Conservation (phyloP, 768 basidiomycete genomes). For the Russula vinacea region DNA sequence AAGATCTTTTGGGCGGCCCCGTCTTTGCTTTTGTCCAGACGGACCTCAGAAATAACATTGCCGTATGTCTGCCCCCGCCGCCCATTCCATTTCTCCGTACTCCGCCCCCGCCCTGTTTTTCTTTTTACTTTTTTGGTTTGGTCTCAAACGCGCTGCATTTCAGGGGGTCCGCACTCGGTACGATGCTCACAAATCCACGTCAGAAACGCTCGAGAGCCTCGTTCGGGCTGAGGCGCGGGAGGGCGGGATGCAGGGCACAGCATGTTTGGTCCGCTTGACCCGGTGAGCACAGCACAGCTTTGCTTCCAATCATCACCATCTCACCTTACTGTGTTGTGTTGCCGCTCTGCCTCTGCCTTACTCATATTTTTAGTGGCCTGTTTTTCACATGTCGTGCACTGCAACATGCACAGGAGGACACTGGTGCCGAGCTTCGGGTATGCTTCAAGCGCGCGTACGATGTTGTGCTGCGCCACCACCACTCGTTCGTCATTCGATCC, state of each 20-base stretch:
- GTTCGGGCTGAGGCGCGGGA: conserved; percentile 50
- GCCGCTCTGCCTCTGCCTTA: background rate
- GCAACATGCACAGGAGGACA: conserved; percentile 59
- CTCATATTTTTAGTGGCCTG: conserved; percentile 49
- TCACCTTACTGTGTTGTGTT: background rate
- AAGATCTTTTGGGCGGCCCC: conserved; percentile 66
- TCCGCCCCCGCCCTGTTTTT: background rate
- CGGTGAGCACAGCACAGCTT: conserved; percentile 47
- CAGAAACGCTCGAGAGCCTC: conserved; percentile 58
- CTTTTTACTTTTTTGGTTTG: too few species aligned
- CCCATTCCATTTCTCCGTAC: background rate
- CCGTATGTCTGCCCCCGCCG: conserved; percentile 41
- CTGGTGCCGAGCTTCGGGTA: conserved; percentile 50
- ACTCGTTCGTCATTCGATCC: conserved; percentile 63
- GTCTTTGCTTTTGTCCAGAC: conserved; percentile 73
- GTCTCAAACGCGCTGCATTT: background rate
- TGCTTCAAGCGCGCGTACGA: conserved; percentile 76
- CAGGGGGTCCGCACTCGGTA: conserved; percentile 66
- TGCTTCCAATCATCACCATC: conserved; percentile 4
- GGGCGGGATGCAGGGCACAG: conserved; percentile 49
- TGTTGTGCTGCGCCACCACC: conserved; percentile 60
- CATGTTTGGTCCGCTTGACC: conserved; percentile 61
- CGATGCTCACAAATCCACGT: conserved; percentile 42
- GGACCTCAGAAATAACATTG: conserved; percentile 66
- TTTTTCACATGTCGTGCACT: conserved; percentile 66